Evolutionary conservation across 2,329 filamentous ascomycete genomes (phyloP).

Genomic region (Aspergillus aculeatinus): DNA sequence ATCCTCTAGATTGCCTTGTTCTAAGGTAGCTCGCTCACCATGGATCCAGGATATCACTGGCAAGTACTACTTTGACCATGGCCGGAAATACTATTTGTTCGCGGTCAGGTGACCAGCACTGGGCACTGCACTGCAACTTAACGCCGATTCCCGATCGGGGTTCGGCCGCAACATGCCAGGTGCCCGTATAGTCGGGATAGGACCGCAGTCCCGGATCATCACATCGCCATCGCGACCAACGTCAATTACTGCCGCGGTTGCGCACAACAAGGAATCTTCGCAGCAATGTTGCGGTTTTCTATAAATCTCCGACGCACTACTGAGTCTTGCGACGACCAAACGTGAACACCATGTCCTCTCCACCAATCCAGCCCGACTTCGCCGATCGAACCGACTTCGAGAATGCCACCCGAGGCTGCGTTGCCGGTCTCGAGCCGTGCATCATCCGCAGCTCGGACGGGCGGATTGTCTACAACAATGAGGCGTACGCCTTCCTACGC

Average conservation of each 20-base stretch:
- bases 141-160: constrained; percentile 2
- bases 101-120: no score
- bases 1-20: no score
- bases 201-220: not conserved
- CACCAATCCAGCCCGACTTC: constrained; percentile 13
- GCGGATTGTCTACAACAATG: constrained; percentile 34
- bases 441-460: constrained; percentile 23
- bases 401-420: constrained; percentile 22
- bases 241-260: not conserved
- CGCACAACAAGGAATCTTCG: no score
- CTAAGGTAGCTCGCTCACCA: no score
- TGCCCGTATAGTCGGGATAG: no score
- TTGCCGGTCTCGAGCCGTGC: constrained; percentile 18
- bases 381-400: constrained; percentile 17
- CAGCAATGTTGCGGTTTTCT: no score
- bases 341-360: not conserved
- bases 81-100: no score
- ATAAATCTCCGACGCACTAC: no score
- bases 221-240: not conserved
- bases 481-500: constrained; percentile 33
- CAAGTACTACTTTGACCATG: no score
- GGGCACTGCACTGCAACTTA: not conserved
- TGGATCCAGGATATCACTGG: no score
- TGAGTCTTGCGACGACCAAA: no score
- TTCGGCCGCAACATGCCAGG: not conserved